Evolutionary conservation across 2,329 filamentous ascomycete species (phyloP).

Genomic region (Graphilbum fragrans): DNA sequence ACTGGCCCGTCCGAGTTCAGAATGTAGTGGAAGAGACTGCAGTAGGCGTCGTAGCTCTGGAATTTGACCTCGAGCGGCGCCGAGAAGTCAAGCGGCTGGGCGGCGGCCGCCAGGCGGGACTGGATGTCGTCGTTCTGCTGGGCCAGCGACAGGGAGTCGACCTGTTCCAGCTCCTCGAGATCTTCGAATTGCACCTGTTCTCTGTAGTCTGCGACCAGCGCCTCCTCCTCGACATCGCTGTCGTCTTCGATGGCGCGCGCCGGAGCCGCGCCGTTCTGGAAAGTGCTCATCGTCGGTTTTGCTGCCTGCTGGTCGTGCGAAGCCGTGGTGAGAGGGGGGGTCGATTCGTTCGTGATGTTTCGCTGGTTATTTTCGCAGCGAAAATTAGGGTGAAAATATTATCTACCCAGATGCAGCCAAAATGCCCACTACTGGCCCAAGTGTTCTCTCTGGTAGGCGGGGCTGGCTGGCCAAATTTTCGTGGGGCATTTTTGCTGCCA

Average conservation of each 20-base stretch:
- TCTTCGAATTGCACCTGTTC: conserved; percentile 94
- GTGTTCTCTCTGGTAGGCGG: neutral
- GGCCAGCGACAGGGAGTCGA: conserved; percentile 54
- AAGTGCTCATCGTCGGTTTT: conserved; percentile 40
- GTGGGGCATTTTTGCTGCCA: neutral
- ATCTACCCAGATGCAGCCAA: neutral
- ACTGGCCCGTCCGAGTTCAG: conserved; percentile 98
- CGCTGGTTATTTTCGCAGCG: neutral
- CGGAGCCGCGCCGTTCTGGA: conserved; percentile 48
- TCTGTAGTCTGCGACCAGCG: conserved; percentile 87
- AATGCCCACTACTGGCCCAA: neutral
- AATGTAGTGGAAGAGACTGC: conserved; percentile 98
- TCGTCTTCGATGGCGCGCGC: conserved; percentile 59
- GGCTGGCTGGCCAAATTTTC: conserved; percentile 5
- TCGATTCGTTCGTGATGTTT: too few relatives aligned
- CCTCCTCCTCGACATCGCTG: conserved; percentile 93
- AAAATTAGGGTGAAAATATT: neutral
- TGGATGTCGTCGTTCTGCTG: conserved; percentile 85
- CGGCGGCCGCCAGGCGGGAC: conserved; percentile 78
- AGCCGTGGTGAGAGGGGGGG: too few relatives aligned
- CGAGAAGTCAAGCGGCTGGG: conserved; percentile 91
- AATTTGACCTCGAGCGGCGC: conserved; percentile 95
- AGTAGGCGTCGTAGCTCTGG: conserved; percentile 98
- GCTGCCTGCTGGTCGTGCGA: conserved; percentile 4
- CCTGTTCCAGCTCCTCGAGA: conserved; percentile 69